Base-by-base conservation (phyloP, 208 protist species). In the Trypanosoma congolense region DNA sequence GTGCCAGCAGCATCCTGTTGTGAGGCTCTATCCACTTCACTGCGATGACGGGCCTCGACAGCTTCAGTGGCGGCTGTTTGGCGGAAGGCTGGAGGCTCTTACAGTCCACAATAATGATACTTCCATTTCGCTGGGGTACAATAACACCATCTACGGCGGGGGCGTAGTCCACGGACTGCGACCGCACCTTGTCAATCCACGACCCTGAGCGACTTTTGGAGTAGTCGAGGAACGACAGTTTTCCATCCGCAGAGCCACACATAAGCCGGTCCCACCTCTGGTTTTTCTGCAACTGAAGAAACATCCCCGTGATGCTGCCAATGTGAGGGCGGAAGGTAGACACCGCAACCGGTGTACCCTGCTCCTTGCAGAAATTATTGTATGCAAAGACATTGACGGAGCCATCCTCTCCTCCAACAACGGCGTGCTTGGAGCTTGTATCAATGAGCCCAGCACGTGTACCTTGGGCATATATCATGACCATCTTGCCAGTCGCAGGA, bases 361-460 rank as follows among this genome's bases (percentile, higher is more conserved):
- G 21, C 2, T 60, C 66, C 16, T 44, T 46, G 0, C 72, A 73
- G 50, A 87, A 93, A n/a, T 62, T 57, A n/a, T 56, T 55, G 64
- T 90, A 93, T 43, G 61, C 75, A 21, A 80, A 73, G 12, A 83
- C 61, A 35, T 48, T 58, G 2, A 94, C 31, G 3, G 50, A 42
- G 0, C 87, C 87, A 40, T 79, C 65, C 26, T 83, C 71, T 1
- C 62, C 42, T 25, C 87, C 87, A 47, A 87, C 65, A 10, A 91
- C 25, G 0, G 84, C 56, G 21, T 61, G 67, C 56, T 90, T 86
- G 49, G 73, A 70, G 47, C 50, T 50, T 26, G 63, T 58, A 53
- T 87, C 83, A 19, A 90, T 44, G 16, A 85, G 55, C 16, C 62
- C 33, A 31, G 62, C 19, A 48, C 67, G 43, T 10, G 49, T 61